Evolutionary conservation across 2,329 filamentous ascomycete species (phyloP).

Genomic region (Lachnellula hyalina): DNA sequence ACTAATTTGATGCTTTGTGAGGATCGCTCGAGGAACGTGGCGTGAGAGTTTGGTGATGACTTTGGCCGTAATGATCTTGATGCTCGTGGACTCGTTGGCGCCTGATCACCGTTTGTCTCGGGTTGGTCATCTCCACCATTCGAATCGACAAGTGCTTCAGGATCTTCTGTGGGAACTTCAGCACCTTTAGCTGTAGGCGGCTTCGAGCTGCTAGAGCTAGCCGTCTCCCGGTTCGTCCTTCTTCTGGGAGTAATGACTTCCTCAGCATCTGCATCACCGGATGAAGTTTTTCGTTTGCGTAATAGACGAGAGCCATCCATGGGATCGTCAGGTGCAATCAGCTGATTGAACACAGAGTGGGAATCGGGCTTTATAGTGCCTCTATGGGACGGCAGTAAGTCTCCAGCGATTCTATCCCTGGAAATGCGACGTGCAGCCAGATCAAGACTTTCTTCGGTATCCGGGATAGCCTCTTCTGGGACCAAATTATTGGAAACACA

Average conservation of each 20-base stretch:
- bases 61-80: slow-evolving; percentile 55
- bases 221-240: slow-evolving; percentile 32
- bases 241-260: slow-evolving; percentile 49
- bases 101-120: slow-evolving; percentile 20
- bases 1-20: slow-evolving; percentile 45
- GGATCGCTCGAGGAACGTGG: slow-evolving; percentile 33
- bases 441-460: slow-evolving; percentile 25
- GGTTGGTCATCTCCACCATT: not conserved
- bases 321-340: slow-evolving; percentile 66
- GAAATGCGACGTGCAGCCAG: slow-evolving; percentile 46
- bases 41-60: slow-evolving; percentile 36
- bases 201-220: slow-evolving; percentile 16
- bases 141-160: not conserved
- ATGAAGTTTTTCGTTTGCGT: slow-evolving; percentile 79
- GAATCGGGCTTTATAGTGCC: slow-evolving; percentile 62
- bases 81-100: slow-evolving; percentile 35
- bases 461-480: slow-evolving; percentile 29
- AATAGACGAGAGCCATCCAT: slow-evolving; percentile 72
- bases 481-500: slow-evolving; percentile 44
- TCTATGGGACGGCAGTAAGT: slow-evolving; percentile 64
- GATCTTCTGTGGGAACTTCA: not conserved
- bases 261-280: slow-evolving; percentile 55
- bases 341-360: slow-evolving; percentile 71
- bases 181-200: not conserved
- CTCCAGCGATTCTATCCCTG: slow-evolving; percentile 61